Evolutionary conservation across 371 early-diverging fungal genomes (phyloP).

Genomic region (Blakeslea trispora): DNA sequence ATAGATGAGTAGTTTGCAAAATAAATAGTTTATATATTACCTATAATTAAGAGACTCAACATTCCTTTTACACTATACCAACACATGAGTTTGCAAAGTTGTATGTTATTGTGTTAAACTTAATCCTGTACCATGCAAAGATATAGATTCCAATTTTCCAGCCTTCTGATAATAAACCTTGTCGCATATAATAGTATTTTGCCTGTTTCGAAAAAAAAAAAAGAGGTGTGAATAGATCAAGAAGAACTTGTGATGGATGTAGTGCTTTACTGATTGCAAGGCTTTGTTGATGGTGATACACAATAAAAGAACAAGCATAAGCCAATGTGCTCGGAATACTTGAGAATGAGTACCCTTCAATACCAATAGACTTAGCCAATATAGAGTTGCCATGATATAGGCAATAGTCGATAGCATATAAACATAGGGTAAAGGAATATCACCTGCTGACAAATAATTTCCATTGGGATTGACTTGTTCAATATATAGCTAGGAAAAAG

Average conservation of each 20-base stretch:
- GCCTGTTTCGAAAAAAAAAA: constrained; percentile 26
- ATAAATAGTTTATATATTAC: constrained; percentile 11
- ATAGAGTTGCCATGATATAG: constrained; percentile 33
- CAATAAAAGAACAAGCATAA: constrained; percentile 52
- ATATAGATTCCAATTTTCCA: constrained; percentile 61
- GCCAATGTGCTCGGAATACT: constrained; percentile 57
- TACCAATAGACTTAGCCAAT: constrained; percentile 40
- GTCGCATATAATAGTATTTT: constrained; percentile 54
- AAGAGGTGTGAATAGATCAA: neutral
- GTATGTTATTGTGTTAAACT: too few relatives aligned
- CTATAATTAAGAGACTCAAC: constrained; percentile 59
- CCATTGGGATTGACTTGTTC: constrained; percentile 52
- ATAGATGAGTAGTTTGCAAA: neutral
- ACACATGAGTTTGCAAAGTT: neutral
- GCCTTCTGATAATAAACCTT: constrained; percentile 51
- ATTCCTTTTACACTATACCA: constrained; percentile 50
- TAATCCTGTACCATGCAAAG: constrained; percentile 57
- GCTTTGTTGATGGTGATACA: constrained; percentile 55
- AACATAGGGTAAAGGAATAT: constrained; percentile 53
- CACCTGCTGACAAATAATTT: constrained; percentile 58
- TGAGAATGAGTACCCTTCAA: constrained; percentile 38
- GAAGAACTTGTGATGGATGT: too few relatives aligned
- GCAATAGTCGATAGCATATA: constrained; percentile 42
- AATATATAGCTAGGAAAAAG: constrained; percentile 38
- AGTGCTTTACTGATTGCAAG: constrained; percentile 56